Evolutionary conservation across 345 rosid genomes (phyloP), one percentile per base, ranked within the genome.

Genomic region (Dimocarpus longan): DNA sequence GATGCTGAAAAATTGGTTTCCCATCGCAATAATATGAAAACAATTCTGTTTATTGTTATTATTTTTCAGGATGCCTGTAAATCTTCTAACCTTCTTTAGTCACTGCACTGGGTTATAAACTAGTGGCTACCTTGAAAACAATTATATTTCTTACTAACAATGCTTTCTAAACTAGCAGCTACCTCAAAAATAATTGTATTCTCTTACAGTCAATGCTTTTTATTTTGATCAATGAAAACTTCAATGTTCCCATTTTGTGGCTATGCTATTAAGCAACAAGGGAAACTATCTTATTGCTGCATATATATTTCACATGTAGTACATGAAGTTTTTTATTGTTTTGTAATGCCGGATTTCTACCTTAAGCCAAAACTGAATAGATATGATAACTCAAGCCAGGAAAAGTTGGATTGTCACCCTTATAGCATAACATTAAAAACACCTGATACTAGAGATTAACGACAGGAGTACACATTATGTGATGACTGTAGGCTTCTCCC

Each of bases 401-500:
- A 77, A 73, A 72, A 63, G 80, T 84, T 74, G 77, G 82, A 66
- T 75, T 5, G 9, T 75, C 79, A 73, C 81, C 71, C 81, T 44
- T 73, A 73, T 43, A 57, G 70, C 77, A 69, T 77, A 76, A 74
- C 66, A 79, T 71, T 24, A 76, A 50, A 78, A 54, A 76, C 62
- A 73, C 42, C 65, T 16, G 59, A 69, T 79, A 73, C 60, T 5
- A 26, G 54, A 80, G 71, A 69, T 64, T 6, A 24, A 42, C 15
- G 24, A 37, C 21, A 21, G 16, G 69, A 39, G 56, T 16, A 50
- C 12, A 37, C 73, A 76, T 88, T 84, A 93, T 82, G 99, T 94
- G 85, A 94, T 91, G 80, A 94, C 98, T n/a, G 95, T 94, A 64
- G 97, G 99, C 84, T 89, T 93, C 88, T 94, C 97, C 89, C 97